phyloP scores from a whole-genome alignment of 2,329 filamentous ascomycete species.

The Claviceps cyperi region DNA sequence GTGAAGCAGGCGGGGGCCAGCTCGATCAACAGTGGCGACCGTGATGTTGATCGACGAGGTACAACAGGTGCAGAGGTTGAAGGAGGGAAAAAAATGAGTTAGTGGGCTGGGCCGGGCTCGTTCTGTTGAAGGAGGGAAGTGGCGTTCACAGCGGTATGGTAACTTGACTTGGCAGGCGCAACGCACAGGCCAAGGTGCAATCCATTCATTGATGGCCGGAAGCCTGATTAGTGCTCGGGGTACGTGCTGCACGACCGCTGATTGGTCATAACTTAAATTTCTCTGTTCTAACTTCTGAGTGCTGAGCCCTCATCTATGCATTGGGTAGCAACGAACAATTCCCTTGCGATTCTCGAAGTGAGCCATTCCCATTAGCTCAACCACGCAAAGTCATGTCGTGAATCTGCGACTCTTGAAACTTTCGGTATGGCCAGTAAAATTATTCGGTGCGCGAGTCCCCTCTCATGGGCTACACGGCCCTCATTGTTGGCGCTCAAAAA shows the following conservation, averaged over 20 bases:
- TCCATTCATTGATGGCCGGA: too few relatives aligned
- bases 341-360: not conserved
- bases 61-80: constrained; percentile 1
- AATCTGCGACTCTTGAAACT: not conserved
- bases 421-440: not conserved
- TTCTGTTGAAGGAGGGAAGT: constrained; percentile 2
- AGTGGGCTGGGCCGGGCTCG: not conserved
- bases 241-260: not conserved
- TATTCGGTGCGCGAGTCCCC: not conserved
- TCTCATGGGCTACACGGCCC: not conserved
- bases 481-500: not conserved
- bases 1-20: not conserved
- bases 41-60: not conserved
- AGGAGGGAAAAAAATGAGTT: constrained; percentile 1
- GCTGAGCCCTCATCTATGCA: not conserved
- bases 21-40: not conserved
- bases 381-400: not conserved
- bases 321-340: not conserved
- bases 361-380: not conserved
- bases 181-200: not conserved
- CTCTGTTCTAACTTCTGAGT: not conserved
- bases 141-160: not conserved
- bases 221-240: not conserved
- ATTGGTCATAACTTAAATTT: not conserved
- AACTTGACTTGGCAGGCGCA: not conserved